These are phyloP conservation scores for Aureobasidium melanogenum DNA, from an alignment of 2,329 filamentous ascomycete genomes.

Conservation along the genomic window DNA sequence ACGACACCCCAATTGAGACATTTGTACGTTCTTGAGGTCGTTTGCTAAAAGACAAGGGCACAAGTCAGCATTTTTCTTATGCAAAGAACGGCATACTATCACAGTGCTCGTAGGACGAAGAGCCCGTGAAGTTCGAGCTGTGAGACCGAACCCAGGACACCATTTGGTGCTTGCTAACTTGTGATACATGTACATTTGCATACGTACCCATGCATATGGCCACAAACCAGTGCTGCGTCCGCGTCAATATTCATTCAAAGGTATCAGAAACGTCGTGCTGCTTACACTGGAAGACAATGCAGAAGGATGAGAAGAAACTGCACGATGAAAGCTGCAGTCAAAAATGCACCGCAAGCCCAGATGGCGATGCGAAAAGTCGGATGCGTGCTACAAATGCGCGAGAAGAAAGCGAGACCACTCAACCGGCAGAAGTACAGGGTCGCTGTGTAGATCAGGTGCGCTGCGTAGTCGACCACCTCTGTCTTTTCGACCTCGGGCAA, in stretches of 20 bases:
- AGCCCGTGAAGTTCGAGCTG: not conserved
- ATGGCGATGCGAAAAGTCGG: slow-evolving; percentile 30
- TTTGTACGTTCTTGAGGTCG: slow-evolving; percentile 30
- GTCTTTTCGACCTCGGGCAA: slow-evolving; percentile 33
- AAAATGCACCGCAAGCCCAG: slow-evolving; percentile 23
- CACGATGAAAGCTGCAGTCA: slow-evolving; percentile 37
- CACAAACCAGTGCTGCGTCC: slow-evolving; percentile 34
- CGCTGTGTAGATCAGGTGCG: slow-evolving; percentile 45
- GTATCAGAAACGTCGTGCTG: no score
- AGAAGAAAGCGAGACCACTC: slow-evolving; percentile 46
- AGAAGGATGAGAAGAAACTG: slow-evolving; percentile 44
- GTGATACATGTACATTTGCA: not conserved
- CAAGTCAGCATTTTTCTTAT: not conserved
- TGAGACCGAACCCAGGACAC: not conserved
- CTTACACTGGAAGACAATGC: slow-evolving; percentile 39
- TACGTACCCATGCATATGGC: slow-evolving; percentile 37
- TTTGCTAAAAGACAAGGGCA: slow-evolving; percentile 24
- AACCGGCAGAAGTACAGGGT: slow-evolving; percentile 42
- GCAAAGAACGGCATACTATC: not conserved
- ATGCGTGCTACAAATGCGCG: slow-evolving; percentile 36
- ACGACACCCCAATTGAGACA: slow-evolving; percentile 45
- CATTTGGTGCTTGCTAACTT: not conserved
- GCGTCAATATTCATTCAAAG: not conserved
- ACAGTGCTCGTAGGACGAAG: not conserved
- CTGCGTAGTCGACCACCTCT: slow-evolving; percentile 41